Percentiles rank a stretch among this genome's conserved stretches.
These are phyloP conservation scores for Xeromyces bisporus DNA, from an alignment of 495 filamentous ascomycete species.

Conservation along the genomic window DNA sequence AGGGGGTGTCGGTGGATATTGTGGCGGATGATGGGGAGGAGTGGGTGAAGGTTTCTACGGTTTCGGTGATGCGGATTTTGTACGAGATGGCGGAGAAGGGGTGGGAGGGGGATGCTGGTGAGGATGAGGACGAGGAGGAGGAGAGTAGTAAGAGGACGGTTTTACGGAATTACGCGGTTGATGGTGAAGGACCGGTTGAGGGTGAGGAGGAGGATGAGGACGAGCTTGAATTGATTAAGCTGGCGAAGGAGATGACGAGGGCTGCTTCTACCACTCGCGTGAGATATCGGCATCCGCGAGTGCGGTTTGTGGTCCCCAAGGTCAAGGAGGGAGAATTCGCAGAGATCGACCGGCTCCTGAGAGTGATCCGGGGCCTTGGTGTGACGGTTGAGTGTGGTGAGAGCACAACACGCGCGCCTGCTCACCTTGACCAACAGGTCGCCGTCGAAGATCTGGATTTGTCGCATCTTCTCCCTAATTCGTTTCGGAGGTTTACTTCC, in stretches of 20 bases:
- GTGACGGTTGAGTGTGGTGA: constrained; percentile 32
- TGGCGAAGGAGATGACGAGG: constrained; percentile 35
- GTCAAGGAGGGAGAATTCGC: constrained; percentile 29
- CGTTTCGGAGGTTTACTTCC: constrained; percentile 35
- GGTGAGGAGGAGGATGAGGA: constrained; percentile 28
- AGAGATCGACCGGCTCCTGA: constrained; percentile 41
- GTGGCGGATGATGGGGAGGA: constrained; percentile 36
- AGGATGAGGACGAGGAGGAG: constrained; percentile 16
- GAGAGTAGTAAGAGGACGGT: constrained; percentile 13
- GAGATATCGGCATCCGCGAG: constrained; percentile 37
- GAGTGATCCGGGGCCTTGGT: constrained; percentile 39
- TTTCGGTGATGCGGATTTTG: constrained; percentile 37
- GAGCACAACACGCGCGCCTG: constrained; percentile 5
- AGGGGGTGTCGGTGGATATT: constrained; percentile 31
- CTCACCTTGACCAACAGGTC: constrained; percentile 3
- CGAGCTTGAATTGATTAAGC: constrained; percentile 38
- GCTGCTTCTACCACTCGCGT: constrained; percentile 37
- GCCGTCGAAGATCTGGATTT: constrained; percentile 18
- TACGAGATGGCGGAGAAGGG: constrained; percentile 49
- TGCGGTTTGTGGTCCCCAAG: constrained; percentile 45
- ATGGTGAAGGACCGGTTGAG: constrained; percentile 9
- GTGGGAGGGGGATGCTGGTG: constrained; percentile 35
- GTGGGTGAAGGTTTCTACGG: constrained; percentile 46
- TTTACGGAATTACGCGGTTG: constrained; percentile 15
- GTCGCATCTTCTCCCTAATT: constrained; percentile 33